Evolutionary conservation across 1,284 basidiomycete species (phyloP).

Genomic region (Athelia sp.): DNA sequence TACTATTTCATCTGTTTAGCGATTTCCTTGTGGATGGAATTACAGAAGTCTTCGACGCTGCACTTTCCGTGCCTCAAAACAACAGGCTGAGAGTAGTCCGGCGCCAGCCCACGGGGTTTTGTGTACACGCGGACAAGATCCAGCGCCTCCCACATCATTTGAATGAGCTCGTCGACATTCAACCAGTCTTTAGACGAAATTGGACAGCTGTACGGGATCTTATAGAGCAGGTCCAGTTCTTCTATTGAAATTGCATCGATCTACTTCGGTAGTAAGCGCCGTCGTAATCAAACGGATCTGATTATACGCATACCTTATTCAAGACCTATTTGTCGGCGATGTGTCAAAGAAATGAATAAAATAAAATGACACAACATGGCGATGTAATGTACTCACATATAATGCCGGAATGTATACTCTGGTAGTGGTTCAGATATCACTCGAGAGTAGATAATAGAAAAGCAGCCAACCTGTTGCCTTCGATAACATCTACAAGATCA

Average conservation of each 20-base stretch:
- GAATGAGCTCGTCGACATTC: constrained; percentile 93
- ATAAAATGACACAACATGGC: too few relatives aligned
- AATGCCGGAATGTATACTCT: constrained; percentile 94
- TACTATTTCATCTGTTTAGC: constrained; percentile 91
- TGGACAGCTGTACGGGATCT: constrained; percentile 94
- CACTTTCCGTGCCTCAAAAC: constrained; percentile 47
- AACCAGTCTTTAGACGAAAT: constrained; percentile 93
- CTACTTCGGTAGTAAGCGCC: constrained; percentile 41
- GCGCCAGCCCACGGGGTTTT: constrained; percentile 86
- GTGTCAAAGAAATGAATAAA: constrained; percentile 1
- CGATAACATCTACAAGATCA: constrained; percentile 95
- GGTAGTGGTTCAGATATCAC: constrained; percentile 2
- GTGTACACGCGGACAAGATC: constrained; percentile 93
- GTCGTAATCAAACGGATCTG: constrained; percentile 6
- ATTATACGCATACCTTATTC: constrained; percentile 74
- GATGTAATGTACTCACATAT: constrained; percentile 53
- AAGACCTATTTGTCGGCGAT: constrained; percentile 55
- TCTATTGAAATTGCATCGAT: constrained; percentile 99
- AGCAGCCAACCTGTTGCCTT: constrained; percentile 73
- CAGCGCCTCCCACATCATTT: constrained; percentile 87
- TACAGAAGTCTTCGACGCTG: constrained; percentile 90
- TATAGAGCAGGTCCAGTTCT: constrained; percentile 92
- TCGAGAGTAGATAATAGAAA: background rate
- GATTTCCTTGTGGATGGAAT: constrained; percentile 86
- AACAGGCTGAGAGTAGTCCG: constrained; percentile 83